phyloP scores from a whole-genome alignment of 495 filamentous ascomycete genomes.

The Penicillium lividum region DNA sequence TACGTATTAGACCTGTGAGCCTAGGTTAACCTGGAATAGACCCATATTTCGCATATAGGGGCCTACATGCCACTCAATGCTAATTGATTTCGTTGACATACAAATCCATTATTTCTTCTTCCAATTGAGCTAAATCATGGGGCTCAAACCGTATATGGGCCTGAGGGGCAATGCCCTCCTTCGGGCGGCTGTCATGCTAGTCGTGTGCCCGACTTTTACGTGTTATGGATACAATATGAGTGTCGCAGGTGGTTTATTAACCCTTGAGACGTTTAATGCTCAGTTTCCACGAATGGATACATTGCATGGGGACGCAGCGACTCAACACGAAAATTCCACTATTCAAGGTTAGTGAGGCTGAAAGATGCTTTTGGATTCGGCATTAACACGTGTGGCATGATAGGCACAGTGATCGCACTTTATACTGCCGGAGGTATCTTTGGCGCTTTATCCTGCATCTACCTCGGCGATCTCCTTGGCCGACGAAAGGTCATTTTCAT shows the following conservation, averaged over 20 bases:
- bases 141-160: slow-evolving; percentile 18
- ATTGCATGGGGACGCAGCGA: slow-evolving; percentile 2
- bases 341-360: slow-evolving; percentile 27
- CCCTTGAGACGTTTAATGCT: slow-evolving; percentile 30
- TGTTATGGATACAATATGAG: slow-evolving; percentile 48
- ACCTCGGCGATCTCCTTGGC: slow-evolving; percentile 36
- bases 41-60: slow-evolving; percentile 7
- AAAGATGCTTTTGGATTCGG: neutral
- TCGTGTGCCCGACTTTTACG: slow-evolving; percentile 37
- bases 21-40: slow-evolving; percentile 2
- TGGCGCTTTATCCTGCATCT: slow-evolving; percentile 37
- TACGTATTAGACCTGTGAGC: slow-evolving; percentile 2
- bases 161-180: slow-evolving; percentile 21
- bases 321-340: slow-evolving; percentile 25
- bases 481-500: slow-evolving; percentile 36
- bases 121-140: neutral
- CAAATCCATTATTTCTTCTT: neutral
- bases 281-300: slow-evolving; percentile 46
- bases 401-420: slow-evolving; percentile 38
- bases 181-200: slow-evolving; percentile 19
- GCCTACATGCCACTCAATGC: slow-evolving; percentile 1
- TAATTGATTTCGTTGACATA: neutral
- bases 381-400: neutral
- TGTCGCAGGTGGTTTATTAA: slow-evolving; percentile 33
- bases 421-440: slow-evolving; percentile 41